Evolutionary conservation across 2,329 filamentous ascomycete species (phyloP), one percentile per base, ranked within the genome.

Genomic region (Hypoxylon sp.): DNA sequence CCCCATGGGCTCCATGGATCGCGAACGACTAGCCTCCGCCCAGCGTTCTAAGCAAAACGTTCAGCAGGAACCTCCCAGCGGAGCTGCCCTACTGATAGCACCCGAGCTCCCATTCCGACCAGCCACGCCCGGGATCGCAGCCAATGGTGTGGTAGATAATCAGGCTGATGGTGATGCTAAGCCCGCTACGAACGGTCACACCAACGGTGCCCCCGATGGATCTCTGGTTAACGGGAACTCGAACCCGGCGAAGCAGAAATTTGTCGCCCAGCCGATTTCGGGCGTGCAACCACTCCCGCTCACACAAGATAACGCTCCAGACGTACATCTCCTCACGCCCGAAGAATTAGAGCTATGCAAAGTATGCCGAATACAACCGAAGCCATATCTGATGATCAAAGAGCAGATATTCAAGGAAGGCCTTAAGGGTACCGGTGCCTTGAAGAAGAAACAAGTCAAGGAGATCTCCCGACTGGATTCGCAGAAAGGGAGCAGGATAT

Each of bases 321-420:
- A 97, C 68, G 73, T 93, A 19, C 94, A 97, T 64, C 82, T 99
- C 0, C 77, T 99, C 31, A 90, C 89, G 0, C 80, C 86, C 1
- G 91, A 95, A 59, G 94, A 99, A 71, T 78, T 84, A 3, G 90
- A 96, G 65, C 76, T 99, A 0, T 99, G 94, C 74, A 89, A 90
- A 62, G 81, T 88, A 29, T 81, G 96, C 9, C 84, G 91, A 30
- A 75, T 99, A 42, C 89, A 94, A 71, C 94, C 94, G 0, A 99
- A 99, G 75, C 90, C 94, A 1, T 99, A 97, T 70, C 73, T 97
- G 4, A 91, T 91, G 67, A 91, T 97, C 72, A 99, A 99, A 72
- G 91, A 97, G 69, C 86, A 89, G 55, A 78, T 97, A n/a, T 73
- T 97, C 42, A 90, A 90, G 64, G 93, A 97, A 69, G 90, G 93